Evolutionary conservation across 495 filamentous ascomycete genomes (phyloP).

Genomic region (Aspergillus affinis): DNA sequence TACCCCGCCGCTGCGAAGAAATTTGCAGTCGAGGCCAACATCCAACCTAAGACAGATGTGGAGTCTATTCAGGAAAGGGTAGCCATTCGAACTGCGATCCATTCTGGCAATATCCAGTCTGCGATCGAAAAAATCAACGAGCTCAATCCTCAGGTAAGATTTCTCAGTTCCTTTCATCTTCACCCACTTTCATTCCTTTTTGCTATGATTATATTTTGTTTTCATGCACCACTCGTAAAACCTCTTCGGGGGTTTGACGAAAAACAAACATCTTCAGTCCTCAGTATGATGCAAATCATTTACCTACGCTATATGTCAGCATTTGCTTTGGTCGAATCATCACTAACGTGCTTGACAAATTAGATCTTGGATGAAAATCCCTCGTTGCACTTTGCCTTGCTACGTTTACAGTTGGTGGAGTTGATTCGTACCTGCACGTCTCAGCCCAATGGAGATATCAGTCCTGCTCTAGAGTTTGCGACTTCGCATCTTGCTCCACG

Average conservation of each 20-base stretch:
- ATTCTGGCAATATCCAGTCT: conserved; percentile 76
- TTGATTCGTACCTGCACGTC: conserved; percentile 76
- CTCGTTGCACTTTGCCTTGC: conserved; percentile 84
- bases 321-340: conserved; percentile 17
- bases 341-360: conserved; percentile 32
- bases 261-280: conserved; percentile 91
- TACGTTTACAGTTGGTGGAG: conserved; percentile 90
- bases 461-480: conserved; percentile 81
- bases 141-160: conserved; percentile 81
- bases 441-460: conserved; percentile 68
- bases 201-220: conserved; percentile 92
- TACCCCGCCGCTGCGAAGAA: conserved; percentile 92
- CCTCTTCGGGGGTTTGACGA: conserved; percentile 82
- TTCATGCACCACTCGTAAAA: conserved; percentile 99
- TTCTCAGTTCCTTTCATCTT: conserved; percentile 11
- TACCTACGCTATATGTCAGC: conserved; percentile 10
- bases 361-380: conserved; percentile 86
- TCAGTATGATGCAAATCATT: conserved; percentile 72
- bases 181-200: conserved; percentile 20
- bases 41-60: conserved; percentile 67
- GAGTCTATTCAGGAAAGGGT: conserved; percentile 74
- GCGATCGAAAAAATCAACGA: conserved; percentile 89
- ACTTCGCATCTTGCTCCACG: conserved; percentile 82
- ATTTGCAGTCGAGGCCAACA: conserved; percentile 91
- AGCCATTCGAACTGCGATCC: conserved; percentile 76